Base-by-base conservation (phyloP, 352 stramenopile species). In the Globisporangium emineosum region DNA sequence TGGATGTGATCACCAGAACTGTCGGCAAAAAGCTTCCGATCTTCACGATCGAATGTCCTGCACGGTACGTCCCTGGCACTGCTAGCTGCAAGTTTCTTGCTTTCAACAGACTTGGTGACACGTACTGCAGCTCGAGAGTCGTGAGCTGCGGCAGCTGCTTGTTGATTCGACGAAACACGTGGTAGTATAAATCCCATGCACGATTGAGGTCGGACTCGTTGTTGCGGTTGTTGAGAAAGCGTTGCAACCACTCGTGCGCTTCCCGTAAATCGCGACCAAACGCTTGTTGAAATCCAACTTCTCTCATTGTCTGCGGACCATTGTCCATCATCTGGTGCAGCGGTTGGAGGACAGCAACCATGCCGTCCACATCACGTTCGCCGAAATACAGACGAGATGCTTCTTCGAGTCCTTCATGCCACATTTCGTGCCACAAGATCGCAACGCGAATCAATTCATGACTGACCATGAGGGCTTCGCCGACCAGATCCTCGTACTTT, bases 371-470 rank as follows among this genome's bases (percentile, higher is more conserved):
- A 78, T 99, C 97, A n/a, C 94, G 91, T 67, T 99, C 93, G 17
- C 88, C 94, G 77, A 99, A 99, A 76, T 99, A 96, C 49, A 99
- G 70, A 5, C 96, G 80, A 30, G 90, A 98, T 6, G 98, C 98
- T 73, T 99, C 94, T 68, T 99, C 97, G 1, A 99, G 81, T 0
- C 92, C 96, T 77, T 98, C 94, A 60, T 99, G 97, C 98, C 98
- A 99, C 70, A 98, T 91, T 71, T 99, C 98, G 62, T 99, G 86
- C 97, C 97, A 99, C 51, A 99, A 74, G 68, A 99, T 99, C 23
- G 97, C 97, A 12, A 99, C 96, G 15, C 97, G 90, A 63, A 99
- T 99, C 5, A 99, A 83, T 69, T 99, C 98, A 1, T 90, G 89
- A 55, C 91, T 98, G n/a, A 99, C 97, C 12, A 95, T 72, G 60